These are phyloP conservation scores for Amesomyces nigricolor DNA, from an alignment of 2,329 filamentous ascomycete species.

Conservation along the genomic window DNA sequence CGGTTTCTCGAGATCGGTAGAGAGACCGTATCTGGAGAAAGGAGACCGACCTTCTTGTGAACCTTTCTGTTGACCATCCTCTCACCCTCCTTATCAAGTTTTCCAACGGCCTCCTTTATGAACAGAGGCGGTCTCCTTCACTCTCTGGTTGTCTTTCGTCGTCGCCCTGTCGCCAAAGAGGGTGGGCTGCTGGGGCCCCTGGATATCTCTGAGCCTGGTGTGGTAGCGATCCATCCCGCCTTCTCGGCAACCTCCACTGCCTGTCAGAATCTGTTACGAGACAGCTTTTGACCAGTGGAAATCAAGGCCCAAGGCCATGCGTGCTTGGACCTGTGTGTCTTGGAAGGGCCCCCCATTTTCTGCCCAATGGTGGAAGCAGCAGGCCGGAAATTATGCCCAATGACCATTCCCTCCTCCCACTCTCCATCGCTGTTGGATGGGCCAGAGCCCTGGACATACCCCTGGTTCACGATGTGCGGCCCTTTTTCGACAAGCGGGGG, in stretches of 20 bases:
- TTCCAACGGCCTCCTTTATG: too few relatives aligned
- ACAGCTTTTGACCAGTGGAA: slow-evolving; percentile 41
- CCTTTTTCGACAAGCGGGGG: background rate
- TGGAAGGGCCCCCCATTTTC: slow-evolving; percentile 29
- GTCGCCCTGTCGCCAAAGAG: background rate
- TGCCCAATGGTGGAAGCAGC: slow-evolving; percentile 36
- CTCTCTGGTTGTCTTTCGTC: background rate
- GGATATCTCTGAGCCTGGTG: background rate
- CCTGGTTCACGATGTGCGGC: background rate
- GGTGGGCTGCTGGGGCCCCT: too few relatives aligned
- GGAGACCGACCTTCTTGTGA: too few relatives aligned
- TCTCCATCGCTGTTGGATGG: slow-evolving; percentile 19
- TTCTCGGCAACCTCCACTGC: background rate
- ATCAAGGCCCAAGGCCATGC: slow-evolving; percentile 36
- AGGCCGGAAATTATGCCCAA: slow-evolving; percentile 36
- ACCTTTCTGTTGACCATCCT: too few relatives aligned
- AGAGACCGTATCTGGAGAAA: too few relatives aligned
- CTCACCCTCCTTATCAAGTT: too few relatives aligned
- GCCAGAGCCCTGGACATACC: background rate
- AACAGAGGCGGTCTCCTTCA: too few relatives aligned
- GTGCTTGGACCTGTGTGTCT: slow-evolving; percentile 36
- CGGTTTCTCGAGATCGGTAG: background rate
- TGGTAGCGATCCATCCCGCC: slow-evolving; percentile 14
- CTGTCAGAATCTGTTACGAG: slow-evolving; percentile 26
- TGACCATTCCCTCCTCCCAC: slow-evolving; percentile 26